Evolutionary conservation across 306 rosid species (phyloP).

Genomic region (Acacia crassicarpa): DNA sequence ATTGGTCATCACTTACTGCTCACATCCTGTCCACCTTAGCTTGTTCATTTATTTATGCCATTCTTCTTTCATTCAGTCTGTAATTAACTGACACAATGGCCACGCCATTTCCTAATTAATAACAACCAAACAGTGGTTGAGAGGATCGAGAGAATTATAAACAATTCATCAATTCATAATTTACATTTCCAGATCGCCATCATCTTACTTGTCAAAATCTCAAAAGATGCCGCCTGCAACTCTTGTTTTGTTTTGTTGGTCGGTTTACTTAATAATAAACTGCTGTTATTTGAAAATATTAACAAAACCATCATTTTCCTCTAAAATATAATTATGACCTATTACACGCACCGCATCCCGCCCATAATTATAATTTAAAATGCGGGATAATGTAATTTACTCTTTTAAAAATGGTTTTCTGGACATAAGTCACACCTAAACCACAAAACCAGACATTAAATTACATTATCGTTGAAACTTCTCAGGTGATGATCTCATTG

Average conservation of each 20-base stretch:
- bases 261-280: neutral
- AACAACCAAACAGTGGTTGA: neutral
- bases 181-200: neutral
- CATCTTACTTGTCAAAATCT: neutral
- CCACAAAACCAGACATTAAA: neutral
- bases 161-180: neutral
- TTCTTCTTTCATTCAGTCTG: neutral
- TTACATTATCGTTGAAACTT: constrained; percentile 31
- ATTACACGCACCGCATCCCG: neutral
- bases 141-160: neutral
- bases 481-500: neutral
- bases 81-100: neutral
- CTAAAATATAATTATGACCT: neutral
- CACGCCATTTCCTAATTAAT: neutral
- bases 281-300: neutral
- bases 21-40: neutral
- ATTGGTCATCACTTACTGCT: neutral
- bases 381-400: constrained; percentile 31
- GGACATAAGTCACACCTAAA: neutral
- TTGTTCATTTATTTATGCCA: neutral
- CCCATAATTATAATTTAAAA: neutral
- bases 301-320: neutral
- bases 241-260: neutral
- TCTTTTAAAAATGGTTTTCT: neutral
- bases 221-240: neutral